Evolutionary conservation across 768 basidiomycete genomes (phyloP).

Genomic region (Boletus barrowsii): DNA sequence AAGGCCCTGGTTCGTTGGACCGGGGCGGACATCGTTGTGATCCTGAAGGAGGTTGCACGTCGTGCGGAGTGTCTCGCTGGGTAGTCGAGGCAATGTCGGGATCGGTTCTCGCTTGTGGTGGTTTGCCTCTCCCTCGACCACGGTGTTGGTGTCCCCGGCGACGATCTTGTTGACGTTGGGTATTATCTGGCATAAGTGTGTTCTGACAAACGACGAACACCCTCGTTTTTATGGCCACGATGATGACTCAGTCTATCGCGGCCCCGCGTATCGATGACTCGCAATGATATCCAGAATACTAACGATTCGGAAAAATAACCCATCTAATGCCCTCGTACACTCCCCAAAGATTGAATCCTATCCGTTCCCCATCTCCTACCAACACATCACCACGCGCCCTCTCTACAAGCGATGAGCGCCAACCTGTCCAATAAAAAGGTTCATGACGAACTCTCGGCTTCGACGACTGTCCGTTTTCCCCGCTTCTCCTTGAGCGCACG

Average conservation of each 20-base stretch:
- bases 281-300: constrained; percentile 7
- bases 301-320: constrained; percentile 47
- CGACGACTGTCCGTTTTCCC: constrained; percentile 26
- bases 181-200: constrained; percentile 2
- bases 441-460: constrained; percentile 39
- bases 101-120: neutral
- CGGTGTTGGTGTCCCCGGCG: neutral
- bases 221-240: no score
- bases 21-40: constrained; percentile 2
- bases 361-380: constrained; percentile 15
- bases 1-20: neutral
- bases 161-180: neutral
- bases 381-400: constrained; percentile 15
- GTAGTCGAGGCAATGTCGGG: neutral
- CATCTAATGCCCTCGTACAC: constrained; percentile 48
- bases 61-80: neutral
- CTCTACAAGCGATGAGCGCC: constrained; percentile 19
- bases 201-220: no score
- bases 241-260: constrained; percentile 5
- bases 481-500: constrained; percentile 49
- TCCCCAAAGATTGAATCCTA: constrained; percentile 16
- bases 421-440: constrained; percentile 7
- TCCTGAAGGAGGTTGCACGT: neutral
- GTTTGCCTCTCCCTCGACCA: constrained; percentile 3
- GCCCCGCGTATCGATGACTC: neutral